phyloP scores from a whole-genome alignment of 306 rosid genomes.

The Lathyrus tuberosus region DNA sequence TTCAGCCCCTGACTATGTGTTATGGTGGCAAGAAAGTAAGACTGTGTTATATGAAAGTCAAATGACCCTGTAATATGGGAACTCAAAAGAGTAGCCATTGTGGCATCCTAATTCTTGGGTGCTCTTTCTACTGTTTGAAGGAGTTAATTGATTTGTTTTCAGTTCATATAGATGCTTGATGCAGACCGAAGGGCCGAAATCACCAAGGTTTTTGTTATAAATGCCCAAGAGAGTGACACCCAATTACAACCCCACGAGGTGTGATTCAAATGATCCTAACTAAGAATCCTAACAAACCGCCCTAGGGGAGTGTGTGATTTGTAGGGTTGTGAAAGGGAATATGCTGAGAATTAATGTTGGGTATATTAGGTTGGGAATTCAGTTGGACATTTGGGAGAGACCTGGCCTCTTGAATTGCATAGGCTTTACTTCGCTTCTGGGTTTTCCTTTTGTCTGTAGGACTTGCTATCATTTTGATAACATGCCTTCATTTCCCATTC shows the following conservation, averaged over 20 bases:
- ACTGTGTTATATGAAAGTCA: neutral
- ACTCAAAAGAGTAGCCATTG: neutral
- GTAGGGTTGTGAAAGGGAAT: neutral
- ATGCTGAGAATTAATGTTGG: neutral
- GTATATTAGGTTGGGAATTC: slow-evolving; percentile 7
- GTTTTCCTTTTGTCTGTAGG: neutral
- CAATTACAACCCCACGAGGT: neutral
- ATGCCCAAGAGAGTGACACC: neutral
- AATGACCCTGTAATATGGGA: slow-evolving; percentile 20
- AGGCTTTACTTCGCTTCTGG: neutral
- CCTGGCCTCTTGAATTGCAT: neutral
- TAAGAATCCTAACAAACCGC: neutral
- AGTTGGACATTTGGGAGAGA: neutral
- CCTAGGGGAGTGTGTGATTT: neutral
- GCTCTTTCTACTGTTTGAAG: slow-evolving; percentile 13
- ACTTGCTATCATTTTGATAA: neutral
- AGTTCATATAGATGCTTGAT: neutral
- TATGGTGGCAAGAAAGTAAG: slow-evolving; percentile 19
- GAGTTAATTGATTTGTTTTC: slow-evolving; percentile 28
- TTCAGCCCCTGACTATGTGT: slow-evolving; percentile 19
- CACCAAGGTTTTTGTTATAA: neutral
- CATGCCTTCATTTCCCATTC: no score
- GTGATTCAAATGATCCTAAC: neutral
- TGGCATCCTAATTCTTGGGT: slow-evolving; percentile 6
- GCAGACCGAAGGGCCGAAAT: neutral